phyloP scores from a whole-genome alignment of 768 basidiomycete genomes.

The Trametes coccinea region DNA sequence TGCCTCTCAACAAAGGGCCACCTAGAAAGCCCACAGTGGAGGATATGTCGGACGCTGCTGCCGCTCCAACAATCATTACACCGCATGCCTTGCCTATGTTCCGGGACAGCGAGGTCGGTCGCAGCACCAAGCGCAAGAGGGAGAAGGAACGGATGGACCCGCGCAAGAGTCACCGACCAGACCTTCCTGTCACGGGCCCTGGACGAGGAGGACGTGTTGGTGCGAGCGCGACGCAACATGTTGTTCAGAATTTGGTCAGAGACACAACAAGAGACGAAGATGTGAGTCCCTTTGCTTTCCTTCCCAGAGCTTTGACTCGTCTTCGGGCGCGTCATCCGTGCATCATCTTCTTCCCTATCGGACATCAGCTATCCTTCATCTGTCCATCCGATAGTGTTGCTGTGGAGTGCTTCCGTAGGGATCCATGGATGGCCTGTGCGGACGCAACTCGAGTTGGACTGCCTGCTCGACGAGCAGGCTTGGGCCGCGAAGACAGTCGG shows the following conservation, averaged over 20 bases:
- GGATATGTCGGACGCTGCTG: conserved; percentile 84
- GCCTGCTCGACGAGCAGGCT: conserved; percentile 9
- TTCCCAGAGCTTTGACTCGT: conserved; percentile 25
- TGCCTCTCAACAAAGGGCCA: conserved; percentile 85
- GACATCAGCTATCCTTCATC: conserved; percentile 20
- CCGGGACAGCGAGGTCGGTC: conserved; percentile 69
- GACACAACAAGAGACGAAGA: conserved; percentile 92
- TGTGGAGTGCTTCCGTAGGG: not conserved
- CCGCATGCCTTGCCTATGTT: conserved; percentile 94
- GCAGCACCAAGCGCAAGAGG: conserved; percentile 81
- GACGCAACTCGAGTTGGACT: not conserved
- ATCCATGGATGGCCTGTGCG: not conserved
- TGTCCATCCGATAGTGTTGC: conserved; percentile 23
- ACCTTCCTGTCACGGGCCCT: conserved; percentile 89
- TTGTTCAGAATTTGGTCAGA: conserved; percentile 92
- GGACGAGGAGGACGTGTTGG: conserved; percentile 94
- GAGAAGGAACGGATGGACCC: conserved; percentile 89
- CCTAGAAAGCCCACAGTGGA: conserved; percentile 79
- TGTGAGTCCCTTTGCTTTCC: conserved; percentile 57
- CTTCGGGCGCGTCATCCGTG: conserved; percentile 7
- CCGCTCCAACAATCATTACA: conserved; percentile 86
- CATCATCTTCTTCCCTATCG: conserved; percentile 15
- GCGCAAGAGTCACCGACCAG: conserved; percentile 89
- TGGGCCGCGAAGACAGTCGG: not conserved
- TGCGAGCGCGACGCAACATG: conserved; percentile 94